A percentile compares a stretch with the other conserved stretches of the same genome.
phyloP scores from a whole-genome alignment of 768 basidiomycete species.

The Leccinum imitatum region DNA sequence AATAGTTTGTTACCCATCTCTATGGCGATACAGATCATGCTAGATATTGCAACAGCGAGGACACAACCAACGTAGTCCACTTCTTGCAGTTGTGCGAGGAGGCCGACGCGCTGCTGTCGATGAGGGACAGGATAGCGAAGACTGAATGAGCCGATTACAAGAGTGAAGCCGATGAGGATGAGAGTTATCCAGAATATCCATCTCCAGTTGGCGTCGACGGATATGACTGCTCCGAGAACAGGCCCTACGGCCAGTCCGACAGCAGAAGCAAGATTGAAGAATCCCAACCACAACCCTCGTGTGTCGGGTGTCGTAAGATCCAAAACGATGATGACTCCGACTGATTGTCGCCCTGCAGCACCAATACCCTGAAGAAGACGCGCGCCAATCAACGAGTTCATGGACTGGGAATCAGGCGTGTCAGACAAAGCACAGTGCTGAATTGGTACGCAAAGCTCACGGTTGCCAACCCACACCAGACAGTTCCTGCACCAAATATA shows the following conservation, averaged over 20 bases:
- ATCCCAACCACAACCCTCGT: constrained; percentile 36
- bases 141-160: constrained; percentile 27
- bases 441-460: constrained; percentile 16
- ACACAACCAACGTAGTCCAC: constrained; percentile 34
- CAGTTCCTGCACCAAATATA: constrained; percentile 34
- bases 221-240: constrained; percentile 45
- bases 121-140: constrained; percentile 36
- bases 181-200: constrained; percentile 48
- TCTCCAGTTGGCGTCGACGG: constrained; percentile 43
- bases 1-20: constrained; percentile 39
- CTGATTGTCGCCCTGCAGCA: constrained; percentile 37
- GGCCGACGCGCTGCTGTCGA: constrained; percentile 29
- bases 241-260: constrained; percentile 48
- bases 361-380: constrained; percentile 39
- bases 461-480: constrained; percentile 35
- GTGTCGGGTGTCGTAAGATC: constrained; percentile 38
- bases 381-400: constrained; percentile 34
- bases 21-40: constrained; percentile 37
- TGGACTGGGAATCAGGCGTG: constrained; percentile 24
- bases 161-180: constrained; percentile 33
- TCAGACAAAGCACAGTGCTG: constrained; percentile 5
- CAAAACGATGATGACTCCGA: constrained; percentile 36
- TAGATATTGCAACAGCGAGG: constrained; percentile 34
- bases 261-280: constrained; percentile 38
- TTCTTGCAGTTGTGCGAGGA: constrained; percentile 34